Base-by-base conservation (phyloP, 1,284 basidiomycete genomes). In the Termitomyces sp. region DNA sequence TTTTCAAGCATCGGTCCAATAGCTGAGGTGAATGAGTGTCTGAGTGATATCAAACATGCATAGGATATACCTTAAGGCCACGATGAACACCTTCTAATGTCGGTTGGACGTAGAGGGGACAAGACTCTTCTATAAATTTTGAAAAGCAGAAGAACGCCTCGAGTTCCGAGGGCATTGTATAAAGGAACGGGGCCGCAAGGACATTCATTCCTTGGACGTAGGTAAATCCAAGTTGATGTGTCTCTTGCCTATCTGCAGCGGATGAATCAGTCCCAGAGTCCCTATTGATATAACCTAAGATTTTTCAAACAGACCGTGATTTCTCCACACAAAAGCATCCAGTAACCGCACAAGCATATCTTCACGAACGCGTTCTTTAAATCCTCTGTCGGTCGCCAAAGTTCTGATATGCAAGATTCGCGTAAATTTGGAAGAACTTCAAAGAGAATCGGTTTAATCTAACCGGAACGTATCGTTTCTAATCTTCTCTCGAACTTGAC, bases 201-300 rank as follows among this genome's bases (percentile, higher is more conserved):
- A 98, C 96, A 68, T 99, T 99, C 94, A 98, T 97, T 33, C 95
- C 95, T 70, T 97, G 95, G 9, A 97, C 93, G 64, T 97, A 97
- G 35, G 89, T 92, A 68, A 97, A 95, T 7, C 85, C 87, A 16
- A 91, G 77, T 50, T 84, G 83, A 9, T 86, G 78, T 1, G 74
- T 75, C 63, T 89, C 85, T 66, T 86, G 84, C 59, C 82, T 75
- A 64, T 90, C 88, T 90, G 60, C 11, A 44, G 16, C 39, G 1
- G 53, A 18, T 16, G 34, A 53, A 40, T 57, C 41, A 57, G 40
- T 13, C 37, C 45, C 16, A 44, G 26, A 28, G 5, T 39, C 6
- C 14, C 14, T 28, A 16, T 16, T 24, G 13, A 46, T 33, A 46
- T 44, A 39, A 19, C 30, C 26, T 9, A 24, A 39, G 39, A 24